phyloP scores from a whole-genome alignment of 768 basidiomycete species.

The Calocera viscosa region DNA sequence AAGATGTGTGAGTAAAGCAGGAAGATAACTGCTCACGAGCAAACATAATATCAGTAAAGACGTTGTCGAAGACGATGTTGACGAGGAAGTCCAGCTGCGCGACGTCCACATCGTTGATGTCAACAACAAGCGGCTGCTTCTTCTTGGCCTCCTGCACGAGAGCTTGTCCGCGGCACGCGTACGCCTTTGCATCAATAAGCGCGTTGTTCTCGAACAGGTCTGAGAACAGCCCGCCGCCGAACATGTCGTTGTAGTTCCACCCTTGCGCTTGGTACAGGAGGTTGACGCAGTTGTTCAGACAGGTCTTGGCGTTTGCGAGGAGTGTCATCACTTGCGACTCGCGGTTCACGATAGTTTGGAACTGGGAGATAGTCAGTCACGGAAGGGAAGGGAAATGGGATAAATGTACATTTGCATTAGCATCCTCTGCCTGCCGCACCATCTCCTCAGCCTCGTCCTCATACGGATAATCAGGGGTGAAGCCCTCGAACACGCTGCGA shows the following conservation, averaged over 20 bases:
- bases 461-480: neutral
- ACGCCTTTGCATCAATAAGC: neutral
- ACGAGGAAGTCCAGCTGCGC: neutral
- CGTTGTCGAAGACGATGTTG: neutral
- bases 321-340: neutral
- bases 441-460: constrained; percentile 2
- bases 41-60: neutral
- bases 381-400: neutral
- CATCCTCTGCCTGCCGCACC: neutral
- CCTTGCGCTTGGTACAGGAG: neutral
- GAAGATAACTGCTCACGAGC: neutral
- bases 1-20: neutral
- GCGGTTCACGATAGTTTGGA: neutral
- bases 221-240: neutral
- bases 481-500: neutral
- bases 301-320: neutral
- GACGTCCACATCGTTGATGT: neutral
- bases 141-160: neutral
- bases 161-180: neutral
- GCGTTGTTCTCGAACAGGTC: constrained; percentile 1
- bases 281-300: neutral
- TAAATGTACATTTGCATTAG: neutral
- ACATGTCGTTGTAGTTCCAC: constrained; percentile 5
- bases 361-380: neutral
- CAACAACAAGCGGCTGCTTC: neutral